phyloP scores from a whole-genome alignment of 208 protist species.

The Leishmania tropica region DNA sequence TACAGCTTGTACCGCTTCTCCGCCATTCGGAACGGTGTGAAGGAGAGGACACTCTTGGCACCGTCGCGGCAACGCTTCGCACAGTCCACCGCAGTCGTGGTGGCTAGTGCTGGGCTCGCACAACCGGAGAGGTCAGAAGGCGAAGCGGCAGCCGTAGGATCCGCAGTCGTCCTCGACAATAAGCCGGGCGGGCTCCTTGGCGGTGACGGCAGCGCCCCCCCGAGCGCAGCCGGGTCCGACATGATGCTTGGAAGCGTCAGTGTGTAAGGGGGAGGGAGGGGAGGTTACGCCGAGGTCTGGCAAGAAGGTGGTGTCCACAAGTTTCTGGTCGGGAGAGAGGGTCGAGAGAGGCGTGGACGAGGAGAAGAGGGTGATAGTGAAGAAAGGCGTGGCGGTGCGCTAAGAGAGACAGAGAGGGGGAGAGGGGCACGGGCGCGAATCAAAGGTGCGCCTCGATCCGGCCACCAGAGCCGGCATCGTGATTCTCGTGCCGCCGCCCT shows the following conservation, averaged over 20 bases:
- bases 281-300: background rate
- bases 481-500: background rate
- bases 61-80: slow-evolving; percentile 16
- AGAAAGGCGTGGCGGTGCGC: background rate
- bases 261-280: background rate
- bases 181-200: background rate
- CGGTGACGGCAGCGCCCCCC: background rate
- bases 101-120: background rate
- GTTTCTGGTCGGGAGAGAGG: background rate
- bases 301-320: background rate
- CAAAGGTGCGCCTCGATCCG: background rate
- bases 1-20: slow-evolving; percentile 81
- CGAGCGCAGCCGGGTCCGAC: background rate
- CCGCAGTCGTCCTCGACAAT: background rate
- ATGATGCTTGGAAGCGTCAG: background rate
- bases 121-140: background rate
- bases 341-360: background rate
- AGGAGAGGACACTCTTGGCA: slow-evolving; percentile 20
- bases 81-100: background rate
- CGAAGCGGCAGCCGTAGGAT: background rate
- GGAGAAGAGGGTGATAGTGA: too few species aligned
- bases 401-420: background rate
- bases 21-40: slow-evolving; percentile 50
- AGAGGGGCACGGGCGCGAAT: background rate
- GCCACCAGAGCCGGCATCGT: background rate